Percentiles rank a stretch among this genome's conserved stretches.
Conservation (phyloP, 306 rosid genomes). For the Betula pendula region DNA sequence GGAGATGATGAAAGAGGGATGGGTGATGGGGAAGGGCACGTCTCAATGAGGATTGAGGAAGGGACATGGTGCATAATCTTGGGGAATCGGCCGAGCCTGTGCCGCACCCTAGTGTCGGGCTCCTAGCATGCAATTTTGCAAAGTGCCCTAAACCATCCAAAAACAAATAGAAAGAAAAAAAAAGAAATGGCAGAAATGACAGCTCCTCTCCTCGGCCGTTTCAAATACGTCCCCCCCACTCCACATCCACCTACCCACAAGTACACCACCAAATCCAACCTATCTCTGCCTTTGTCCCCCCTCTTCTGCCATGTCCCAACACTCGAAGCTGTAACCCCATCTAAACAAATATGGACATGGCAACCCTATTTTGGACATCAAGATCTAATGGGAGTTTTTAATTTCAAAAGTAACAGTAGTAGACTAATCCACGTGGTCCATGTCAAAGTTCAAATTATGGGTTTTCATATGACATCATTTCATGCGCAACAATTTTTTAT, state of each 20-base stretch:
- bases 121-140: constrained; percentile 33
- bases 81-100: constrained; percentile 47
- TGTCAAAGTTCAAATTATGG: not conserved
- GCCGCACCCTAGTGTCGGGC: constrained; percentile 64
- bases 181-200: constrained; percentile 48
- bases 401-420: not conserved
- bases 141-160: constrained; percentile 16
- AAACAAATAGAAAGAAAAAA: not conserved
- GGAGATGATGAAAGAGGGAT: constrained; percentile 23
- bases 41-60: constrained; percentile 11
- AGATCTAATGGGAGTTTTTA: not conserved
- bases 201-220: constrained; percentile 42
- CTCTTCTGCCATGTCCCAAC: constrained; percentile 37
- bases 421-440: not conserved
- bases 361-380: not conserved
- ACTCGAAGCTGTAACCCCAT: constrained; percentile 40
- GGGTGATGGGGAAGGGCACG: constrained; percentile 26
- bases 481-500: too few species aligned
- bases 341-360: constrained; percentile 1
- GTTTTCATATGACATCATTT: too few species aligned
- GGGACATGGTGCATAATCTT: constrained; percentile 45
- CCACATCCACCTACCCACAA: not conserved
- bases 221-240: constrained; percentile 23
- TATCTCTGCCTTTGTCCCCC: constrained; percentile 53
- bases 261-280: constrained; percentile 26